A percentile compares a stretch with the other conserved stretches of the same genome.
Conservation (phyloP, 352 stramenopile species). For the Globisporangium rhizosaccharum region DNA sequence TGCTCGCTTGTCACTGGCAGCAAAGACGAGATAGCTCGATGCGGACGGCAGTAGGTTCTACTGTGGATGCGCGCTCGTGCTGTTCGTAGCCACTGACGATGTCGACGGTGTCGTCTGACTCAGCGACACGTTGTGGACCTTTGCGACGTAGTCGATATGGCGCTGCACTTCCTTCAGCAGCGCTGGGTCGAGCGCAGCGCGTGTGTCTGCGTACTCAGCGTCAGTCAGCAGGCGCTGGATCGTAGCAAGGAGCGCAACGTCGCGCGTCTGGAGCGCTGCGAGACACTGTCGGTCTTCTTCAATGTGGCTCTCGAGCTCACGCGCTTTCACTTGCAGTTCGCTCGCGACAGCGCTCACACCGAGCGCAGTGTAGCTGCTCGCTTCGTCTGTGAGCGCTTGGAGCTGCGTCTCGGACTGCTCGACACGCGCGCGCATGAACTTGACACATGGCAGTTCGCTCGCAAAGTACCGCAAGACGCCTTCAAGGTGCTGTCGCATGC, state of each 20-base stretch:
- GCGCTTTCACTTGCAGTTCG: constrained; percentile 44
- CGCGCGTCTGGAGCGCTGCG: constrained; percentile 34
- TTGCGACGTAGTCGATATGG: constrained; percentile 59
- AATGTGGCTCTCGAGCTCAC: constrained; percentile 29
- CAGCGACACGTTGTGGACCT: constrained; percentile 29
- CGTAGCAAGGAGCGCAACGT: constrained; percentile 41
- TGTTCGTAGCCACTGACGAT: constrained; percentile 6
- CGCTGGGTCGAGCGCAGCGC: constrained; percentile 29
- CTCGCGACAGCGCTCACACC: constrained; percentile 45
- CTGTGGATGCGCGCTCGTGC: neutral
- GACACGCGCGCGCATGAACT: constrained; percentile 73
- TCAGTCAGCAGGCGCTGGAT: constrained; percentile 21
- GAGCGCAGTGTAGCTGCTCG: constrained; percentile 41
- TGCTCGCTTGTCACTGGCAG: neutral
- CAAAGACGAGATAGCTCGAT: no score
- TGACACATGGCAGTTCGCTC: constrained; percentile 68
- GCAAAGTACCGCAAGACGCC: constrained; percentile 65
- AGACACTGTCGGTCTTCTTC: constrained; percentile 50
- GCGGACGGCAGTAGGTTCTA: neutral
- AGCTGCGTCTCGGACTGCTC: constrained; percentile 38
- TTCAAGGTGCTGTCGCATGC: constrained; percentile 57
- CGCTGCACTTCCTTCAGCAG: constrained; percentile 50
- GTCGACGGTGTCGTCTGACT: no score
- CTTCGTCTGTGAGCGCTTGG: constrained; percentile 33
- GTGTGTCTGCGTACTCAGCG: constrained; percentile 15